Conservation (phyloP, 1,284 basidiomycete genomes). For the Leccinum griseonigrum region DNA sequence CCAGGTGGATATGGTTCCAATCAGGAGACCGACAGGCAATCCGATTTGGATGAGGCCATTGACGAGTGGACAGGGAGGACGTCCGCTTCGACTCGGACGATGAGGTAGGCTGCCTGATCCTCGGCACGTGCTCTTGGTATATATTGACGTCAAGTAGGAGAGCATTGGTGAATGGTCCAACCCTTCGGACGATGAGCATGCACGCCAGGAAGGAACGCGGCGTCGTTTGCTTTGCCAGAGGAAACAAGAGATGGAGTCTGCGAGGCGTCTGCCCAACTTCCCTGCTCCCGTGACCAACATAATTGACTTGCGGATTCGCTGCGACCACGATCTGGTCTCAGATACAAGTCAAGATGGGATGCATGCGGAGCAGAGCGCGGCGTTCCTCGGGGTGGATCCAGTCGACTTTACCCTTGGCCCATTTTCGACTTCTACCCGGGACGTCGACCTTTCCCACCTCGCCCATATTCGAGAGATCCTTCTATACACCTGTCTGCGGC, state of each 20-base stretch:
- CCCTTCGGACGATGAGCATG: conserved; percentile 80
- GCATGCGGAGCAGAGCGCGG: conserved; percentile 35
- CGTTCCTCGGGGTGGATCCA: conserved; percentile 45
- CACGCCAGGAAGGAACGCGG: conserved; percentile 61
- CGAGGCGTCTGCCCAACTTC: conserved; percentile 73
- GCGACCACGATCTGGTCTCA: conserved; percentile 70
- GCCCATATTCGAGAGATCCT: conserved; percentile 61
- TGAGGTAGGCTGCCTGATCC: conserved; percentile 44
- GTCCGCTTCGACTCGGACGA: conserved; percentile 54
- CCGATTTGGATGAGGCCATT: conserved; percentile 49
- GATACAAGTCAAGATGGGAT: conserved; percentile 77
- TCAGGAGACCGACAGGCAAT: conserved; percentile 29
- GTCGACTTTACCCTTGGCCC: conserved; percentile 34
- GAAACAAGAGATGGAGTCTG: conserved; percentile 46
- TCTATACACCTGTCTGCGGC: conserved; percentile 60
- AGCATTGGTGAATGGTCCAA: conserved; percentile 85
- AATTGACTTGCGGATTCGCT: conserved; percentile 34
- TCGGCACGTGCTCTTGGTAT: conserved; percentile 4
- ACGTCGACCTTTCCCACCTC: conserved; percentile 52
- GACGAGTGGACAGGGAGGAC: conserved; percentile 83
- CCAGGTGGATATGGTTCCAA: conserved; percentile 30
- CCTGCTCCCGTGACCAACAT: conserved; percentile 64
- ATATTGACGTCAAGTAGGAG: conserved; percentile 38
- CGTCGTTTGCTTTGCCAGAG: conserved; percentile 54
- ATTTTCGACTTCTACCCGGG: conserved; percentile 34